Evolutionary conservation across 495 filamentous ascomycete species (phyloP), one percentile per base, ranked within the genome.

Genomic region (Neurospora sp.): DNA sequence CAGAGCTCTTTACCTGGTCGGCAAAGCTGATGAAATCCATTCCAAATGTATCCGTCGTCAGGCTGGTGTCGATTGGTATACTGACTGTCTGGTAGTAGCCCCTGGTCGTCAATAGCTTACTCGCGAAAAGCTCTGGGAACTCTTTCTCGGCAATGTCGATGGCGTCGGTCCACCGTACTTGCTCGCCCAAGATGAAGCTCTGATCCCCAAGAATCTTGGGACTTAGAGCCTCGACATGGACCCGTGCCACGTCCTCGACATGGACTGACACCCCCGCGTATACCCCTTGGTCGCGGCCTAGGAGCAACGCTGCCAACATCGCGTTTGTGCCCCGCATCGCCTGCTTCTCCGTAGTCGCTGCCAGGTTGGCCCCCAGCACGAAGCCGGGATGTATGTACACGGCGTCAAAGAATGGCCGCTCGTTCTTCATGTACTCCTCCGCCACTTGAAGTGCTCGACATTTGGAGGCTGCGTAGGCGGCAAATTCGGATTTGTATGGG

Each of bases 331-430:
- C 81, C 31, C 79, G 78, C 74, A 82, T 74, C 38, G 81, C 77
- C 46, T 82, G 69, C 44, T 77, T 74, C 12, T 76, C 46, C 11
- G 78, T 78, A 5, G 81, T 81, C 11, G 78, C 76, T 5, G 83
- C 76, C 66, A 86, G 84, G 71, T 87, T 81, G 35, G 76, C 76
- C 7, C 86, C 86, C 16, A 85, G 48, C 10, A 85, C 79, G 76
- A 86, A 84, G 4, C 80, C 79, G 0, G 86, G 86, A 73, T 83
- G 79, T 72, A 88, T 79, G 76, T 84, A 77, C 38, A 86, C 82
- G 38, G 85, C 76, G 74, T 86, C 83, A 71, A 85, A 88, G 8
- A 75, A 42, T 5, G 84, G 84, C 59, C 84, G 81, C 62, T 84
- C 75, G 2, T 77, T 74, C 72, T 74, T 72, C 12, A 86, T 76